Evolutionary conservation across 1,139 yeast species (phyloP).

Genomic region (Arxiozyma slooffiae): DNA sequence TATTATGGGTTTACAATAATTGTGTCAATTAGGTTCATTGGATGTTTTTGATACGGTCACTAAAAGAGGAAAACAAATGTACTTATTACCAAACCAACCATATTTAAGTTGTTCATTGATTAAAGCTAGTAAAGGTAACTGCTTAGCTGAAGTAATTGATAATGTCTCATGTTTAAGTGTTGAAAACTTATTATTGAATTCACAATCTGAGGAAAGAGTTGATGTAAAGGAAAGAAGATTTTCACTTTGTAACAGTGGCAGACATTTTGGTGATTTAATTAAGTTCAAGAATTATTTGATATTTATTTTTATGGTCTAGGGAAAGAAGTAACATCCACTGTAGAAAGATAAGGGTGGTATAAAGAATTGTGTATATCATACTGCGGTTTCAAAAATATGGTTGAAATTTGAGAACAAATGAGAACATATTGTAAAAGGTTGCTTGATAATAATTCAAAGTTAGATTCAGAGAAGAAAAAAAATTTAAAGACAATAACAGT

Average conservation of each 20-base stretch:
- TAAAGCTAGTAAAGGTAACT: constrained; percentile 51
- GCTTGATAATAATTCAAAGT: constrained; percentile 11
- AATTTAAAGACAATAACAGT: neutral
- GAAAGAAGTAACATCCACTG: constrained; percentile 33
- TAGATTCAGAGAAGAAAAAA: constrained; percentile 6
- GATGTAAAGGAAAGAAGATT: constrained; percentile 55
- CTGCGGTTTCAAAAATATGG: constrained; percentile 72
- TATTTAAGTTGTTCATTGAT: constrained; percentile 82
- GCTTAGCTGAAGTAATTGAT: constrained; percentile 63
- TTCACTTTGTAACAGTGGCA: constrained; percentile 58
- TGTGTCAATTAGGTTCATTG: constrained; percentile 71
- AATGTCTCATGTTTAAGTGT: constrained; percentile 89
- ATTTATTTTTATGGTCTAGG: constrained; percentile 42
- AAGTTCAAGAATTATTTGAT: constrained; percentile 72
- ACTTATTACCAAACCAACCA: constrained; percentile 81
- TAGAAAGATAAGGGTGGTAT: constrained; percentile 67
- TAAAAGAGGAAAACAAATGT: constrained; percentile 69
- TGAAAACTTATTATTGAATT: constrained; percentile 73
- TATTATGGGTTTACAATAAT: constrained; percentile 63
- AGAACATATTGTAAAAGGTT: constrained; percentile 50
- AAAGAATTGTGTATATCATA: constrained; percentile 61
- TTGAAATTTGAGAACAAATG: constrained; percentile 66
- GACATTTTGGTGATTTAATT: constrained; percentile 69
- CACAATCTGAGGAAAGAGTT: constrained; percentile 72
- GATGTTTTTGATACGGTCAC: constrained; percentile 72